phyloP scores from a whole-genome alignment of 192 early-diverging fungal species.

The Obelidium mucronatum region DNA sequence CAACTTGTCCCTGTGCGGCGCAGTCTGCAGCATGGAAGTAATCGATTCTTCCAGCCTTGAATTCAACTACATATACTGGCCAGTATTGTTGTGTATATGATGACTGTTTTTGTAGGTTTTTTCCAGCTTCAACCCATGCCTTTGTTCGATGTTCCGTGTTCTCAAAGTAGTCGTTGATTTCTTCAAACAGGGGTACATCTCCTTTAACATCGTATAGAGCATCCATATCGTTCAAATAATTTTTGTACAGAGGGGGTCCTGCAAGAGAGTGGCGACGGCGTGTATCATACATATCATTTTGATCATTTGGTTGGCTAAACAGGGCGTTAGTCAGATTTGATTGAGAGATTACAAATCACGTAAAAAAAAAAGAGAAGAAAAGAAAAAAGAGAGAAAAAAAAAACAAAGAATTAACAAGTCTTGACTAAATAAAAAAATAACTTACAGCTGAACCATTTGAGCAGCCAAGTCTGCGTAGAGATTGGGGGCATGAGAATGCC shows the following conservation, averaged over 20 bases:
- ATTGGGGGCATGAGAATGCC: constrained; percentile 65
- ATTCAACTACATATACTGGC: constrained; percentile 83
- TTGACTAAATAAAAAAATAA: too few relatives aligned
- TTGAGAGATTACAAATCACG: not conserved
- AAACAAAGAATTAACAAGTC: not conserved
- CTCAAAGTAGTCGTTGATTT: constrained; percentile 74
- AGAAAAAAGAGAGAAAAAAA: not conserved
- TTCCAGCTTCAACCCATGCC: constrained; percentile 66
- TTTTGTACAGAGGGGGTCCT: constrained; percentile 45
- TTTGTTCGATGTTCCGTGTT: constrained; percentile 65
- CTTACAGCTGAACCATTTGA: constrained; percentile 38
- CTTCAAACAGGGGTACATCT: constrained; percentile 48
- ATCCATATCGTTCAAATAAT: constrained; percentile 52
- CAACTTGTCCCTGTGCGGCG: constrained; percentile 29
- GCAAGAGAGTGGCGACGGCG: constrained; percentile 61
- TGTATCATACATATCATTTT: constrained; percentile 30
- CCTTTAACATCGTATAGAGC: constrained; percentile 37
- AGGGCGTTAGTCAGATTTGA: not conserved
- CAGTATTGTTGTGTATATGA: constrained; percentile 49
- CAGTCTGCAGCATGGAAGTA: constrained; percentile 76
- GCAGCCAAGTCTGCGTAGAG: constrained; percentile 49
- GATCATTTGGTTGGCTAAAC: not conserved
- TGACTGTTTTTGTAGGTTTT: constrained; percentile 61
- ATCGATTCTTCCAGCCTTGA: constrained; percentile 87
- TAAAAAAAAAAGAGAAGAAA: not conserved